These are phyloP conservation scores for Alternaria infectoria DNA, from an alignment of 2,329 filamentous ascomycete species.

Conservation along the genomic window DNA sequence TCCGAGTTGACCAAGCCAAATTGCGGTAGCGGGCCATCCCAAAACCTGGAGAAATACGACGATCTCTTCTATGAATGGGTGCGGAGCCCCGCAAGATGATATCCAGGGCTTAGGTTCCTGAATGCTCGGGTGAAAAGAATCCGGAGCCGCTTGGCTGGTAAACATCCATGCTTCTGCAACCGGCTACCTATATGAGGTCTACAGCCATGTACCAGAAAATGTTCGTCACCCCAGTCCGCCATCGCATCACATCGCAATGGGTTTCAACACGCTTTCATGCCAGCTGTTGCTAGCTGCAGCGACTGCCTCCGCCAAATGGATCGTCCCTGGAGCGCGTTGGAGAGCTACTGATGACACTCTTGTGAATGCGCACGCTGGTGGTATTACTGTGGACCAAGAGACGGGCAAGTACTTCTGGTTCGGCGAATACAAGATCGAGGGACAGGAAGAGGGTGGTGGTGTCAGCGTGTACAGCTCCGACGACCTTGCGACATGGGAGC, in stretches of 20 bases:
- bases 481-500: constrained; percentile 66
- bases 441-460: constrained; percentile 65
- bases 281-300: constrained; percentile 32
- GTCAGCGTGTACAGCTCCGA: constrained; percentile 64
- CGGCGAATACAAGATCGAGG: constrained; percentile 66
- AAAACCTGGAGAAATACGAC: constrained; percentile 30
- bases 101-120: constrained; percentile 23
- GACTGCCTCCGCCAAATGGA: constrained; percentile 57
- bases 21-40: constrained; percentile 14
- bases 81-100: constrained; percentile 33
- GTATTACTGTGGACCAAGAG: constrained; percentile 59
- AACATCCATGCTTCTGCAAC: constrained; percentile 12
- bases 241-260: constrained; percentile 15
- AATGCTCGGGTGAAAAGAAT: constrained; percentile 28
- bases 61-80: constrained; percentile 15
- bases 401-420: constrained; percentile 66
- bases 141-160: constrained; percentile 36
- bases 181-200: constrained; percentile 32
- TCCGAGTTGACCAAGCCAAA: neutral
- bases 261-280: constrained; percentile 24
- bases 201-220: constrained; percentile 5
- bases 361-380: constrained; percentile 68
- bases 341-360: constrained; percentile 65
- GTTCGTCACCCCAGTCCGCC: neutral
- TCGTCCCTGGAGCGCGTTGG: constrained; percentile 68